Conservation (phyloP, 768 basidiomycete genomes). For the Macrolepiota dolichaula region DNA sequence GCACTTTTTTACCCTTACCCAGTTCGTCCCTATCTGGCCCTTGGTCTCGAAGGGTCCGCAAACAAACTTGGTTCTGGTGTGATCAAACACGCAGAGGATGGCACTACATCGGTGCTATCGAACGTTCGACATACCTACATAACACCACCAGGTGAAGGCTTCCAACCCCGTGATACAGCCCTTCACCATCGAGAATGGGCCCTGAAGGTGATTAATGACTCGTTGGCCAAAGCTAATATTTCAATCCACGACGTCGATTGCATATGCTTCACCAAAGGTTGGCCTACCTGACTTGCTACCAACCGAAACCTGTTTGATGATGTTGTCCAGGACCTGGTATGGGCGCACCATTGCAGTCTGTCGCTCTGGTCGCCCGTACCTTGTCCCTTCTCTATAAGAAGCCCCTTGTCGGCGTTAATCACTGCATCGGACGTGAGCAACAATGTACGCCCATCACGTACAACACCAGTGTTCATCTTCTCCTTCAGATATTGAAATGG, state of each 20-base stretch:
- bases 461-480: neutral
- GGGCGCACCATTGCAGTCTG: conserved; percentile 95
- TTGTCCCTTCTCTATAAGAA: conserved; percentile 85
- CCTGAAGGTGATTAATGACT: conserved; percentile 74
- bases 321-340: conserved; percentile 87
- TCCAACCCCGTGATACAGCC: conserved; percentile 93
- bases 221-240: conserved; percentile 62
- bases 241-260: conserved; percentile 83
- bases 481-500: conserved; percentile 93
- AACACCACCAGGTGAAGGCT: conserved; percentile 97
- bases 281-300: conserved; percentile 8
- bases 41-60: conserved; percentile 96
- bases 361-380: conserved; percentile 90
- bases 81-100: conserved; percentile 77
- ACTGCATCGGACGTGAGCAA: conserved; percentile 91
- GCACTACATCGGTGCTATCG: conserved; percentile 74
- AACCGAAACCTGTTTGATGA: neutral
- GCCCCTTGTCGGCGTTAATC: conserved; percentile 96
- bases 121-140: conserved; percentile 99
- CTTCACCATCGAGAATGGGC: conserved; percentile 95
- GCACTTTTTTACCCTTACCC: neutral
- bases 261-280: conserved; percentile 97
- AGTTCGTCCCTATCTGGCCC: conserved; percentile 77
- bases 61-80: conserved; percentile 97
- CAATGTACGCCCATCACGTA: neutral